Evolutionary conservation across 1,284 basidiomycete genomes (phyloP).

Genomic region (Sphaerobolus stellatus): DNA sequence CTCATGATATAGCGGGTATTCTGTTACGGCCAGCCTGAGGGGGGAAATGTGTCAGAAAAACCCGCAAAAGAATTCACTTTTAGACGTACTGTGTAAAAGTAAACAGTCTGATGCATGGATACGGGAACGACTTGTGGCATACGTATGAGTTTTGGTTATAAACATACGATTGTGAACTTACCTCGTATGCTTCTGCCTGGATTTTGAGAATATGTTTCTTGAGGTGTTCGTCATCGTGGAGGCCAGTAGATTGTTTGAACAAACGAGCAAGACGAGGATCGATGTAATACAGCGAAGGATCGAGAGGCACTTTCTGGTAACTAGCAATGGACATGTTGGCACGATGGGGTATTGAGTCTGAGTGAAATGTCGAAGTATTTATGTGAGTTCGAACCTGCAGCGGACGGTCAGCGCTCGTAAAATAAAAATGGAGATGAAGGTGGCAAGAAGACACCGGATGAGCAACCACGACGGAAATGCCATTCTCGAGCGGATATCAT

Average conservation of each 20-base stretch:
- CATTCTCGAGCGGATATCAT: no score
- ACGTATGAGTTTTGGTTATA: no score
- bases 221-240: slow-evolving; percentile 38
- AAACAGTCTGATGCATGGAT: slow-evolving; percentile 43
- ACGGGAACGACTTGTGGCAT: slow-evolving; percentile 29
- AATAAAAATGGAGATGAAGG: no score
- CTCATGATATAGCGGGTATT: slow-evolving; percentile 39
- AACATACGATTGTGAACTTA: not conserved
- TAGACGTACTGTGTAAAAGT: slow-evolving; percentile 39
- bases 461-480: no score
- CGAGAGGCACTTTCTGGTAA: slow-evolving; percentile 7
- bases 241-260: slow-evolving; percentile 41
- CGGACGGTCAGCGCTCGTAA: no score
- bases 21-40: slow-evolving; percentile 37
- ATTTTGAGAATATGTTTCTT: slow-evolving; percentile 45
- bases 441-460: no score
- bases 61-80: not conserved
- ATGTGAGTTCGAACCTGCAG: no score
- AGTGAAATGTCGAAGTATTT: no score
- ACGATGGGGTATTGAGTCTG: no score
- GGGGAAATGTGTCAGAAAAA: not conserved
- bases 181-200: slow-evolving; percentile 47
- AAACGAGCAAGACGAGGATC: slow-evolving; percentile 24
- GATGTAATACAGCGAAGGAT: slow-evolving; percentile 7
- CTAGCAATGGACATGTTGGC: no score